These are phyloP conservation scores for Rhizoctonia solani DNA, from an alignment of 1,284 basidiomycete genomes.

Conservation along the genomic window DNA sequence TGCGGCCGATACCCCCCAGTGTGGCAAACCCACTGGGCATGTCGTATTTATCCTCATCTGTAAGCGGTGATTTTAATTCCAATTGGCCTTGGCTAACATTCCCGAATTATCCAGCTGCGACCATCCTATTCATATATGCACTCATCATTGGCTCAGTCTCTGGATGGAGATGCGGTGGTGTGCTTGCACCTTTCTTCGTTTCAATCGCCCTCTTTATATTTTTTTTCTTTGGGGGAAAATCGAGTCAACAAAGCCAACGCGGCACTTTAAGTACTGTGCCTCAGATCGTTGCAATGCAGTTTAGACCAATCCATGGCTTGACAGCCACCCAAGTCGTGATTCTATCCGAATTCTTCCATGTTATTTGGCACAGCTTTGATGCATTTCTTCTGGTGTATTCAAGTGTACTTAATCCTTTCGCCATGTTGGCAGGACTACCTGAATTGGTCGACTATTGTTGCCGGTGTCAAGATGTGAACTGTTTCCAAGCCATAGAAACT, in stretches of 20 bases:
- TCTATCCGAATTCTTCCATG: constrained; percentile 48
- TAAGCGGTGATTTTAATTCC: constrained; percentile 32
- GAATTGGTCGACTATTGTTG: constrained; percentile 32
- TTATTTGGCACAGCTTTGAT: constrained; percentile 48
- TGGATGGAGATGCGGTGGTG: constrained; percentile 51
- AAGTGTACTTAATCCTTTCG: constrained; percentile 31
- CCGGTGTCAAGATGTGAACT: constrained; percentile 32
- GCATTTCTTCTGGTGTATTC: constrained; percentile 49
- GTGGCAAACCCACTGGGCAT: constrained; percentile 15
- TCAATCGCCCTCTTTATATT: constrained; percentile 46
- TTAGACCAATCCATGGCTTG: neutral
- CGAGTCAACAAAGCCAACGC: constrained; percentile 47
- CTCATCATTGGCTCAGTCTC: constrained; percentile 53
- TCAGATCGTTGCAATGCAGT: constrained; percentile 20
- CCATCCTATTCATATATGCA: constrained; percentile 54
- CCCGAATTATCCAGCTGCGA: constrained; percentile 41
- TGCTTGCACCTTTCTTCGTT: constrained; percentile 52
- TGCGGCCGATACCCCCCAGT: neutral
- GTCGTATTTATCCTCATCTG: constrained; percentile 36
- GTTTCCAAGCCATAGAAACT: neutral
- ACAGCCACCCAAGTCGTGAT: constrained; percentile 51
- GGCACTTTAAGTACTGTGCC: constrained; percentile 46
- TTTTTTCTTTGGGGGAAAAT: constrained; percentile 53
- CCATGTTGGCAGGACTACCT: constrained; percentile 31
- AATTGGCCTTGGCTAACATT: neutral